phyloP scores from a whole-genome alignment of 192 early-diverging fungal species.

The Coemansia sp. region DNA sequence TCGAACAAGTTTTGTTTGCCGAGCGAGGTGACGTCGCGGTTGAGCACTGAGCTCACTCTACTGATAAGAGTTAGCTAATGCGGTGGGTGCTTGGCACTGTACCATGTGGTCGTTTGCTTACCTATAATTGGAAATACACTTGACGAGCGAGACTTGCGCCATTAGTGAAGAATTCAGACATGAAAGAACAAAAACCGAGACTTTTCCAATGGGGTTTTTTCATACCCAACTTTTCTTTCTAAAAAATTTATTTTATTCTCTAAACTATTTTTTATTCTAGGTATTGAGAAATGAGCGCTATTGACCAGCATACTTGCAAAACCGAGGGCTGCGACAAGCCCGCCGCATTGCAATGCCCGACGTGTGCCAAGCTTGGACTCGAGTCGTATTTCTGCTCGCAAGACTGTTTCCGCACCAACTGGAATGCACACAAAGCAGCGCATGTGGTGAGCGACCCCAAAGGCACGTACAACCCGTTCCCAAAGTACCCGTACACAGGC shows the following conservation, averaged over 20 bases:
- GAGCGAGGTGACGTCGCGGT: conserved; percentile 70
- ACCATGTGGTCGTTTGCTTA: conserved; percentile 2
- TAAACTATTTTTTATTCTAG: not conserved
- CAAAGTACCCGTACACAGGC: conserved; percentile 64
- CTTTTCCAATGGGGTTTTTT: not conserved
- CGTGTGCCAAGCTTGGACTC: conserved; percentile 68
- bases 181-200: not conserved
- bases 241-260: not conserved
- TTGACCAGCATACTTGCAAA: conserved; percentile 40
- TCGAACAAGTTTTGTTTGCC: conserved; percentile 86
- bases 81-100: not conserved
- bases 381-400: conserved; percentile 77
- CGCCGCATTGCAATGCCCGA: conserved; percentile 78
- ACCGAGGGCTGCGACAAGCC: conserved; percentile 62
- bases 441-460: conserved; percentile 30
- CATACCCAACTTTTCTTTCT: conserved; percentile 1
- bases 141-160: conserved; percentile 11
- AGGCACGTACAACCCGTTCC: conserved; percentile 62
- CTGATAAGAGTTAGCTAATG: not conserved
- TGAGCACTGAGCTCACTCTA: conserved; percentile 87
- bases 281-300: conserved; percentile 5
- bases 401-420: conserved; percentile 72
- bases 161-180: conserved; percentile 1
- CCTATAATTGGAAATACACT: conserved; percentile 24
- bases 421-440: conserved; percentile 54